These are phyloP conservation scores for Candida hispaniensis DNA, from an alignment of 805 yeast genomes.

Conservation along the genomic window DNA sequence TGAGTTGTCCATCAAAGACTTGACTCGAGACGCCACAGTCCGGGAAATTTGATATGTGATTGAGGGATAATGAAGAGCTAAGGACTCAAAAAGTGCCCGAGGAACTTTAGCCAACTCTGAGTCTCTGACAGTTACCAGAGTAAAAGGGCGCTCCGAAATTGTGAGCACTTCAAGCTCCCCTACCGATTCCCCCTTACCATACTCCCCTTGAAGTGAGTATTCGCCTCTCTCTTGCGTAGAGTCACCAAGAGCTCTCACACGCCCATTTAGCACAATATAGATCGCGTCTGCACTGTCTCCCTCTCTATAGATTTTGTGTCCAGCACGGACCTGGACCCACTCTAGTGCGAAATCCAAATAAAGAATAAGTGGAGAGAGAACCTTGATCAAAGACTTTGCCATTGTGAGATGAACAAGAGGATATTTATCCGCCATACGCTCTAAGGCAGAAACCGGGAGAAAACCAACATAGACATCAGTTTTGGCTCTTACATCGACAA, in stretches of 20 bases:
- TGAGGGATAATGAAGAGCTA: constrained; percentile 76
- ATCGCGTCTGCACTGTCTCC: constrained; percentile 86
- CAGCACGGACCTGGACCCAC: constrained; percentile 89
- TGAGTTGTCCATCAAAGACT: constrained; percentile 21
- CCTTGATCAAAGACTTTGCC: constrained; percentile 60
- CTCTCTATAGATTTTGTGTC: constrained; percentile 65
- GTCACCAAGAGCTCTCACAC: constrained; percentile 40
- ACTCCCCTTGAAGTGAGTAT: constrained; percentile 42
- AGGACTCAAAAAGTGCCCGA: constrained; percentile 71
- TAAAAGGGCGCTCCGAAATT: constrained; percentile 54
- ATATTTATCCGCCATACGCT: constrained; percentile 58
- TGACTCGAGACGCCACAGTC: constrained; percentile 56
- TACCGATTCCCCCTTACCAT: constrained; percentile 87
- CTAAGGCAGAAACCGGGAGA: constrained; percentile 51
- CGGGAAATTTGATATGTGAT: constrained; percentile 84
- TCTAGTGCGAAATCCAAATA: constrained; percentile 85
- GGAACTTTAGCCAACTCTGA: constrained; percentile 93
- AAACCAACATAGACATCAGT: constrained; percentile 60
- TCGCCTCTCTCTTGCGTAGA: constrained; percentile 5
- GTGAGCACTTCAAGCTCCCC: constrained; percentile 94
- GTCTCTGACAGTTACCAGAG: constrained; percentile 80
- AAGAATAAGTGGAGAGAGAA: constrained; percentile 55
- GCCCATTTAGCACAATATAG: constrained; percentile 78
- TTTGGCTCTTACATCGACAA: constrained; percentile 57
- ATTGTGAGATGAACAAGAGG: constrained; percentile 67